phyloP scores from a whole-genome alignment of 78 protist species.

The Dictyostelium intermedium region DNA sequence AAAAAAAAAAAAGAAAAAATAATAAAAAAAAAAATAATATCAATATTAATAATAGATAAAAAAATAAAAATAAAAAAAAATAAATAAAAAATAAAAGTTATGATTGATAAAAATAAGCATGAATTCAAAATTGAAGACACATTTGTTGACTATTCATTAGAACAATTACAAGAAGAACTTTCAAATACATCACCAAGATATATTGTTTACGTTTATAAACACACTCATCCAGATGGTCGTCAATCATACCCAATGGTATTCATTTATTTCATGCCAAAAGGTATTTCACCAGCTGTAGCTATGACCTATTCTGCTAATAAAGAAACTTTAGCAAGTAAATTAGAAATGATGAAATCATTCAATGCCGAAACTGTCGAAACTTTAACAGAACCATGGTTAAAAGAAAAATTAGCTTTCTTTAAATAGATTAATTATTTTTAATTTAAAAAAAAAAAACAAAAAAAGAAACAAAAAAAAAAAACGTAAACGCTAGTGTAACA shows the following conservation, averaged over 20 bases:
- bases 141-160: slow-evolving; percentile 61
- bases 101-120: slow-evolving; percentile 19
- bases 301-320: slow-evolving; percentile 85
- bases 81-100: slow-evolving; percentile 33
- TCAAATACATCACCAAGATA: slow-evolving; percentile 81
- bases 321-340: slow-evolving; percentile 1
- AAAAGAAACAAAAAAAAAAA: background rate
- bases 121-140: slow-evolving; percentile 43
- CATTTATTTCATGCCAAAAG: slow-evolving; percentile 83
- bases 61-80: too few species aligned
- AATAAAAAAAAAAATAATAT: background rate
- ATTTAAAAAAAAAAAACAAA: background rate
- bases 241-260: slow-evolving; percentile 78
- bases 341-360: slow-evolving; percentile 74
- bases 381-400: slow-evolving; percentile 81
- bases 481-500: background rate
- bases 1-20: background rate
- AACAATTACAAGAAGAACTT: slow-evolving; percentile 74
- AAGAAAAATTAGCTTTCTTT: slow-evolving; percentile 78
- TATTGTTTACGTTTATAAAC: slow-evolving; percentile 69
- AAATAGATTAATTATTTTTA: slow-evolving; percentile 24
- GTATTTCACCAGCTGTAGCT: slow-evolving; percentile 72
- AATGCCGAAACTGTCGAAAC: slow-evolving; percentile 46
- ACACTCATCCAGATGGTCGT: slow-evolving; percentile 85
- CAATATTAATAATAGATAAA: background rate